These are phyloP conservation scores for Microbotryum lychnidis-dioicae DNA, from an alignment of 1,284 basidiomycete genomes.

Conservation along the genomic window DNA sequence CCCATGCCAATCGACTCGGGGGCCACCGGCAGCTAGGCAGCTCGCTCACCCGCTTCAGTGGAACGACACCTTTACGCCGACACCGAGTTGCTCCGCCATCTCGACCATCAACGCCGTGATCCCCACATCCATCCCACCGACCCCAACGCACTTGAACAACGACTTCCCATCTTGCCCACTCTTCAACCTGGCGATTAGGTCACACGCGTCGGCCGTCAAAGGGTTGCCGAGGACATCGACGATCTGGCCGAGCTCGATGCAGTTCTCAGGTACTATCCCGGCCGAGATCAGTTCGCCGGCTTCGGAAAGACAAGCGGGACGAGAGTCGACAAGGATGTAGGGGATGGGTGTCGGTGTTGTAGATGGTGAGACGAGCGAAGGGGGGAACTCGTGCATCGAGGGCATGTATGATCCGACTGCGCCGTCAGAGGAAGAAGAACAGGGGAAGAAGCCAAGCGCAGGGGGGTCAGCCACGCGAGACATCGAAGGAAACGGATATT, in stretches of 20 bases:
- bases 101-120: slow-evolving; percentile 26
- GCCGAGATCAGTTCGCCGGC: slow-evolving; percentile 32
- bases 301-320: slow-evolving; percentile 29
- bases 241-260: slow-evolving; percentile 20
- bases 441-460: neutral
- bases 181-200: neutral
- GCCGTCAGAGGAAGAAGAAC: neutral
- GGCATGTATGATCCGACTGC: slow-evolving; percentile 33
- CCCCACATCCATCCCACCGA: slow-evolving; percentile 34
- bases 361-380: slow-evolving; percentile 13
- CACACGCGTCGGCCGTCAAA: neutral
- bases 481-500: neutral
- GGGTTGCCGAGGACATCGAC: slow-evolving; percentile 1
- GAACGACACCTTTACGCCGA: slow-evolving; percentile 14
- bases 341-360: neutral
- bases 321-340: slow-evolving; percentile 30
- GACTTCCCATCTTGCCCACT: slow-evolving; percentile 1
- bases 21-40: too few species aligned
- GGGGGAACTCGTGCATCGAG: slow-evolving; percentile 31
- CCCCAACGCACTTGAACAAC: slow-evolving; percentile 33
- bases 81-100: slow-evolving; percentile 12
- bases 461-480: neutral
- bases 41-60: neutral
- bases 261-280: neutral
- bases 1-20: too few species aligned